Evolutionary conservation across 2,329 filamentous ascomycete genomes (phyloP), one percentile per base, ranked within the genome.

Genomic region (Pseudogymnoascus destructans): DNA sequence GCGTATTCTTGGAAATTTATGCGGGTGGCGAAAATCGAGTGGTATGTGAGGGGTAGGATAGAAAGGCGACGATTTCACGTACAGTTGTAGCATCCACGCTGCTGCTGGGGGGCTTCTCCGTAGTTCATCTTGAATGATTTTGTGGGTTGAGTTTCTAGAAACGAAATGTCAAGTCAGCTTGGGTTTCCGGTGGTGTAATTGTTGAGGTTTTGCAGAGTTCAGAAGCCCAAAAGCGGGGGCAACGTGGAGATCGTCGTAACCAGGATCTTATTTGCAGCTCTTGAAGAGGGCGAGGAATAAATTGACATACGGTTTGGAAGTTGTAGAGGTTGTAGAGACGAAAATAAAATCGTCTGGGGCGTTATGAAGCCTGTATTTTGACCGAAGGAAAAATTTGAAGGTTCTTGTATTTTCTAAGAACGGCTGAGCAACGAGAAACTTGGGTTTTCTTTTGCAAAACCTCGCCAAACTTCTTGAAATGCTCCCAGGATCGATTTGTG

Each of bases 11-110:
- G 46, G n/a, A 9, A 30, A 3, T 30, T 30, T 52, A 25, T 52
- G 46, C 25, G n/a, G 46, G 46, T 52, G 46, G 35, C 38, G 35
- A 30, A 32, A 33, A 23, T 42, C 27, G 25, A 3, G 25, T 30
- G 32, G 55, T 35, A 40, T 40, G 15, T 57, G 25, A 52, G 57
- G 25, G 57, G 57, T 23, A 32, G 17, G 15, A 58, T 33, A n/a
- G 23, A 23, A 25, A 36, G 21, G 35, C 30, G 40, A 59, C 25
- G 42, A 52, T 55, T 54, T 63, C 64, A 77, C 75, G 72, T 69
- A 77, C 75, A 77, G 67, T 74, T 77, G 71, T 76, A 77, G 72
- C 75, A 77, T 63, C 71, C 72, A 63, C 74, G 73, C 60, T 66
- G 69, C 62, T 64, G 64, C 19, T 61, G 62, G 60, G 60, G 42